These are phyloP conservation scores for Vitis rotundifolia DNA, from an alignment of 164 flowering plant species.

Conservation along the genomic window DNA sequence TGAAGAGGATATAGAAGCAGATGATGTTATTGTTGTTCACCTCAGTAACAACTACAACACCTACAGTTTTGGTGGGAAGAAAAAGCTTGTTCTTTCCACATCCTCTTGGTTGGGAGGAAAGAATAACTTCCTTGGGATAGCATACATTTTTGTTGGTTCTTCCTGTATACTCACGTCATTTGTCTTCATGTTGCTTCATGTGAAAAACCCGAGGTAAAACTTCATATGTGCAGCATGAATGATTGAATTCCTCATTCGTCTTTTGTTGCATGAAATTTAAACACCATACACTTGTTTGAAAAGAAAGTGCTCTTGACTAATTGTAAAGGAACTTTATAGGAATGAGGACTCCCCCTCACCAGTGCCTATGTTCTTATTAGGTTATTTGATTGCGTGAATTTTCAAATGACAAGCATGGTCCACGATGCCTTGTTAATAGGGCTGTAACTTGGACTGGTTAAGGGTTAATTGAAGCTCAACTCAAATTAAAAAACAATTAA, in stretches of 20 bases:
- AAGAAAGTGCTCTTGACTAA: too few species aligned
- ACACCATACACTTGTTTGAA: too few species aligned
- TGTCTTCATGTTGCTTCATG: constrained; percentile 66
- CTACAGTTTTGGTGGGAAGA: constrained; percentile 84
- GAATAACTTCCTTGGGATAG: constrained; percentile 75
- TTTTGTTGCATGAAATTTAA: neutral
- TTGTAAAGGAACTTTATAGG: too few species aligned
- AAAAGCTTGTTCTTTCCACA: constrained; percentile 78
- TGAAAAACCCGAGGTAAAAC: constrained; percentile 61
- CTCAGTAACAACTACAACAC: constrained; percentile 82
- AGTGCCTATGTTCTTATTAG: too few species aligned
- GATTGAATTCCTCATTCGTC: neutral
- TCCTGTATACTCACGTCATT: constrained; percentile 49
- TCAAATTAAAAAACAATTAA: too few species aligned
- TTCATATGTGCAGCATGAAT: neutral
- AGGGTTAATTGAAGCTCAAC: too few species aligned
- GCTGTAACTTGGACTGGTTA: too few species aligned
- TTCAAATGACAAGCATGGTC: too few species aligned
- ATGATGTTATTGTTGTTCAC: constrained; percentile 50
- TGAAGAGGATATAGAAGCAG: constrained; percentile 67
- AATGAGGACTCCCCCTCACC: too few species aligned
- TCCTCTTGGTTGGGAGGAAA: constrained; percentile 86
- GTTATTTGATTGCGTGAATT: too few species aligned
- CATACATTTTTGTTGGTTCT: constrained; percentile 61
- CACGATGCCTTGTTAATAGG: too few species aligned